phyloP scores from a whole-genome alignment of 208 protist species.

The Leishmania braziliensis region DNA sequence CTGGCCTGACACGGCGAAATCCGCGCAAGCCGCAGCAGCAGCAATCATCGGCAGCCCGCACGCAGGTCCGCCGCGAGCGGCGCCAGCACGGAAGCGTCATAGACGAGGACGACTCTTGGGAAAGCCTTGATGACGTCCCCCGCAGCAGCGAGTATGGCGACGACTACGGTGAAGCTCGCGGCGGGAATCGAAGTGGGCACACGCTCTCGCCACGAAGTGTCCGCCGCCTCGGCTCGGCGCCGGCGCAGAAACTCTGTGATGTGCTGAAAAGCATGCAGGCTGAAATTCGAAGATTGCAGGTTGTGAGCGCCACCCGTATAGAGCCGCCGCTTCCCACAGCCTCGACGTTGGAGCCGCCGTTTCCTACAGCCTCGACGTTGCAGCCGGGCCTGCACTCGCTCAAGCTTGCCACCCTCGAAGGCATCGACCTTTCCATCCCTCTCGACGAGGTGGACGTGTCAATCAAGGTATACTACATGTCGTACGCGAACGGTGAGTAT shows the following conservation, averaged over 20 bases:
- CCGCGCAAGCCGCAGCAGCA: not conserved
- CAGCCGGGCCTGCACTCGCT: conserved; percentile 43
- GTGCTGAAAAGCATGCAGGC: conserved; percentile 33
- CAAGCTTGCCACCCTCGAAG: conserved; percentile 45
- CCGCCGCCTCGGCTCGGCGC: not conserved
- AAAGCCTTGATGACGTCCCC: conserved; percentile 9
- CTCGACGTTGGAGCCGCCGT: conserved; percentile 32
- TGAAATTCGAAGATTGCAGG: conserved; percentile 31
- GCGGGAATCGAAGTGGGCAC: conserved; percentile 1
- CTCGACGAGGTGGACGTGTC: conserved; percentile 49
- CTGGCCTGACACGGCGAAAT: conserved; percentile 14
- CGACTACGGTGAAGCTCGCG: conserved; percentile 2
- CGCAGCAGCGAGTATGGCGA: not conserved
- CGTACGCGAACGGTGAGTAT: conserved; percentile 39
- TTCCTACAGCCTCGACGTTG: conserved; percentile 40
- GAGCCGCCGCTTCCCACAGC: conserved; percentile 38
- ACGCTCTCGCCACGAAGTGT: not conserved
- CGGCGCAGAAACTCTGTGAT: conserved; percentile 23
- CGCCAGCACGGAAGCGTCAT: conserved; percentile 2
- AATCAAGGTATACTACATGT: conserved; percentile 66
- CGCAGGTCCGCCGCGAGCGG: not conserved
- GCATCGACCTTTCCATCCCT: conserved; percentile 52
- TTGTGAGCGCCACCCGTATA: conserved; percentile 8
- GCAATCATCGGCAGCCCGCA: conserved; percentile 1
- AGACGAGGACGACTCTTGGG: conserved; percentile 19